These are phyloP conservation scores for Paramecium primaurelia DNA, from an alignment of 73 alveolate genomes.

Conservation along the genomic window DNA sequence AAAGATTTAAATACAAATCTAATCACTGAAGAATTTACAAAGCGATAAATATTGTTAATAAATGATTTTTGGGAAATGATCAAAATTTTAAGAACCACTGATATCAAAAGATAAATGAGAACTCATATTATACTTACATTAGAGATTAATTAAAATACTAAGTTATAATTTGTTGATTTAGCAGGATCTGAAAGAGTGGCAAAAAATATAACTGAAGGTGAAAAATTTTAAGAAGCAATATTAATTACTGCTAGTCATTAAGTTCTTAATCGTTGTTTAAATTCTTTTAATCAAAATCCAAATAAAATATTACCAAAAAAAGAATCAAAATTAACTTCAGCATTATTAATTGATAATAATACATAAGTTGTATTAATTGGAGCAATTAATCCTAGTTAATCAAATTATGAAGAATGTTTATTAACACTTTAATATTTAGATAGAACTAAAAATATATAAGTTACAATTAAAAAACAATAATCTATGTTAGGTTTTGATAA, in stretches of 20 bases:
- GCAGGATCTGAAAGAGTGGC: slow-evolving; percentile 65
- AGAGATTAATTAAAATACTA: not conserved
- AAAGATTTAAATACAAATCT: not conserved
- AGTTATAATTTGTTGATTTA: slow-evolving; percentile 48
- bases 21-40: not conserved
- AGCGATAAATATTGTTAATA: not conserved
- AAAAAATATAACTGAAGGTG: slow-evolving; percentile 51
- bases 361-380: slow-evolving; percentile 40
- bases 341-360: not conserved
- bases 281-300: not conserved
- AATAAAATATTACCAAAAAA: not conserved
- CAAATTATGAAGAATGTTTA: slow-evolving; percentile 53
- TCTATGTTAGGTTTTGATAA: not conserved
- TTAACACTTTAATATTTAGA: slow-evolving; percentile 25
- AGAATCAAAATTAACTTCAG: not conserved
- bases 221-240: slow-evolving; percentile 49
- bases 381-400: slow-evolving; percentile 53
- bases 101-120: not conserved
- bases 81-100: not conserved
- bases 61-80: slow-evolving; percentile 29
- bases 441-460: slow-evolving; percentile 45
- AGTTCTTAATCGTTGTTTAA: not conserved
- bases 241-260: not conserved
- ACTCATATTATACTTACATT: not conserved
- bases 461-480: not conserved